A percentile compares a stretch with the other conserved stretches of the same genome.
Conservation (phyloP, 192 early-diverging fungal genomes). For the Spizellomyces punctatus region DNA sequence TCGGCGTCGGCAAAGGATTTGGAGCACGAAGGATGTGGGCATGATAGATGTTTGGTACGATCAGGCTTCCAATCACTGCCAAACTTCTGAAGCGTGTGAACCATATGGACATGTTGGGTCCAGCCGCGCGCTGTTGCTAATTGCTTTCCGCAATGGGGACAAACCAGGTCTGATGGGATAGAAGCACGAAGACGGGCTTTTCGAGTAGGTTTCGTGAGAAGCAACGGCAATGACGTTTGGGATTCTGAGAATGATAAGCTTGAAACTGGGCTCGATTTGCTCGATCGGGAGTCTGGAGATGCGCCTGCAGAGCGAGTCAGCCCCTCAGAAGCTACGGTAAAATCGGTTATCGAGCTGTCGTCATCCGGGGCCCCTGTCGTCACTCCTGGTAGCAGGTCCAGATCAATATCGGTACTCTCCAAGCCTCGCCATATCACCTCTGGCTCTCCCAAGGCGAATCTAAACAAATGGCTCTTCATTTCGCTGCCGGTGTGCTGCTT, state of each 20-base stretch:
- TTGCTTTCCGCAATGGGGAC: constrained; percentile 50
- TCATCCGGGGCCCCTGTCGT: background rate
- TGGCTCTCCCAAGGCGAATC: constrained; percentile 35
- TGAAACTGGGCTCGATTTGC: background rate
- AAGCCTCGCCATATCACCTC: constrained; percentile 21
- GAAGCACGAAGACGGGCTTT: constrained; percentile 24
- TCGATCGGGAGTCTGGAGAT: background rate
- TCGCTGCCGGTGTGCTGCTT: constrained; percentile 39
- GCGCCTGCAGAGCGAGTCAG: background rate
- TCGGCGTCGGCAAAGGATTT: constrained; percentile 40
- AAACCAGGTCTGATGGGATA: constrained; percentile 38
- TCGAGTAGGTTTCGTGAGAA: background rate
- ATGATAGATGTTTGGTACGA: constrained; percentile 22
- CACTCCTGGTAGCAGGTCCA: background rate
- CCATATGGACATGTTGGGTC: constrained; percentile 53
- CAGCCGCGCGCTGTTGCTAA: constrained; percentile 43
- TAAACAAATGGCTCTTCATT: constrained; percentile 51
- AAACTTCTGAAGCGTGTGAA: constrained; percentile 52
- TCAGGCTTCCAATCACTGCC: constrained; percentile 48
- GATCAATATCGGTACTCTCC: constrained; percentile 1
- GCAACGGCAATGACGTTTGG: constrained; percentile 3
- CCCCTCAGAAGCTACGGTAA: background rate
- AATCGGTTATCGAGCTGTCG: background rate
- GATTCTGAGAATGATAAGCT: background rate
- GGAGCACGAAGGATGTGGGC: constrained; percentile 31